Percentiles rank a stretch among this genome's conserved stretches.
Conservation (phyloP, 106 monocot species). For the Platanthera guangdongensis region DNA sequence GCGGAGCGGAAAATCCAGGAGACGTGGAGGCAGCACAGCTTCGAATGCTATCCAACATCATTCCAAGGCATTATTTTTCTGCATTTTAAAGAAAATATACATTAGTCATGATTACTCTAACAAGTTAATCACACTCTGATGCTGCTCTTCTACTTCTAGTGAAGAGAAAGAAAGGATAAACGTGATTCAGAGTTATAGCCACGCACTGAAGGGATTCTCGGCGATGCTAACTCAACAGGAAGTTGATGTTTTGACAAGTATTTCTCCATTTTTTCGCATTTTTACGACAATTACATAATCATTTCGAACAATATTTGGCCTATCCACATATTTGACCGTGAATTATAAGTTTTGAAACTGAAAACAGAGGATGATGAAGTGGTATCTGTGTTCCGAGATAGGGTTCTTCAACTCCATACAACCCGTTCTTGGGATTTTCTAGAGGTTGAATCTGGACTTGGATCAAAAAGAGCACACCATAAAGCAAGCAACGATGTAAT, state of each 20-base stretch:
- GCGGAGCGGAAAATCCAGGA: conserved; percentile 18
- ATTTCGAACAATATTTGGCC: neutral
- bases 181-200: conserved; percentile 59
- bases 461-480: conserved; percentile 21
- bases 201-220: conserved; percentile 86
- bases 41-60: conserved; percentile 58
- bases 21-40: conserved; percentile 37
- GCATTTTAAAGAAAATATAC: neutral
- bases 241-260: conserved; percentile 48
- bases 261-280: neutral
- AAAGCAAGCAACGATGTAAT: conserved; percentile 54
- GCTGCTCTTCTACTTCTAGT: conserved; percentile 17
- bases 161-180: conserved; percentile 65
- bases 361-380: conserved; percentile 54
- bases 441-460: conserved; percentile 52
- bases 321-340: neutral
- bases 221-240: conserved; percentile 77
- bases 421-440: conserved; percentile 94
- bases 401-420: conserved; percentile 75
- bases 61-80: conserved; percentile 42
- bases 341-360: neutral
- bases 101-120: neutral
- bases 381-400: conserved; percentile 70
- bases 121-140: neutral
- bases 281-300: neutral